Evolutionary conservation across 129 eudicot species (phyloP), one percentile per base, ranked within the genome.

Genomic region (Arctium minus): DNA sequence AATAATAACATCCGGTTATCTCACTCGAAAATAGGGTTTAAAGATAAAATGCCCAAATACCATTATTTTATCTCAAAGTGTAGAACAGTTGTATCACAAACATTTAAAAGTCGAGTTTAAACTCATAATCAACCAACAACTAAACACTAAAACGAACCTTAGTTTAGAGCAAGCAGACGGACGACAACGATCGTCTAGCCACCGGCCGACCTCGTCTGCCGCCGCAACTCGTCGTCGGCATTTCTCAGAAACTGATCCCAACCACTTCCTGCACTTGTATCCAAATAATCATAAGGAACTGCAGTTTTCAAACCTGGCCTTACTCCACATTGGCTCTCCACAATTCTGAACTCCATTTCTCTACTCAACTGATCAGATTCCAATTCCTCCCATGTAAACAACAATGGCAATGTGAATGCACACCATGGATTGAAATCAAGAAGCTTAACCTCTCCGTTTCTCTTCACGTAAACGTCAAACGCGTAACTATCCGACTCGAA

Each of bases 251-350:
- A 90, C 81, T 96, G 95, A 83, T 96, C 99, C 99, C 99, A 96
- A n/a, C 99, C 98, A 86, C 99, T 96, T 70, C 99, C 99, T 11
- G 84, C 62, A 75, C 97, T 93, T 3, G 91, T 93, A 93, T 96
- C 97, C 84, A 96, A 81, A 83, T 93, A 96, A 89, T 96, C 99
- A 79, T 83, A 96, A 70, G 99, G 99, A 53, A 95, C 99, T n/a
- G 97, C 97, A 68, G 95, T 93, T 72, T 96, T 96, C 86, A 93
- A 80, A 81, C 99, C 95, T 1, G 99, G 97, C 13, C 95, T 92
- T 3, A 96, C 94, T 2, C 95, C 93, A 84, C 93, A 88, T 17
- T 87, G 89, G 80, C 94, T 80, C 81, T 93, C 97, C 48, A 96
- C 92, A 22, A 91, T 86, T 83, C 94, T 87, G 1, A 96, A 90